Conservation (phyloP, 2,329 filamentous ascomycete species). For the Fusarium tricinctum region DNA sequence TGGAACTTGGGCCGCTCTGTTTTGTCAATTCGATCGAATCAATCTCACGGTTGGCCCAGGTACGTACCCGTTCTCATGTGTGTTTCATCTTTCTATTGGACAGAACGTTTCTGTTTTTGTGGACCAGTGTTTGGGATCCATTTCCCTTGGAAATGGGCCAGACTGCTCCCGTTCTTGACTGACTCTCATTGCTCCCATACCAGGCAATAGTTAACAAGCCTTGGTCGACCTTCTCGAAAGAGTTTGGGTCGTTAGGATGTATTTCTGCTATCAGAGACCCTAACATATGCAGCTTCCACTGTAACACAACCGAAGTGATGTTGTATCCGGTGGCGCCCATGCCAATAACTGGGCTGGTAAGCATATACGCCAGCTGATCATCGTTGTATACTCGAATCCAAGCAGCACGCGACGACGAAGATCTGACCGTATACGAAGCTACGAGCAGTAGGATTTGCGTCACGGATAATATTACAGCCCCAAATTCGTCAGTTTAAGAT, state of each 20-base stretch:
- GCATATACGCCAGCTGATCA: not conserved
- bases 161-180: not conserved
- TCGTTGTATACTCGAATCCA: conserved; percentile 17
- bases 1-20: conserved; percentile 21
- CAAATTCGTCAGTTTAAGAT: not conserved
- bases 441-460: not conserved
- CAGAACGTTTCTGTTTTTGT: conserved; percentile 23
- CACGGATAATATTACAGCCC: not conserved
- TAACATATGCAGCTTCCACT: conserved; percentile 1
- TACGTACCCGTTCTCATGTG: not conserved
- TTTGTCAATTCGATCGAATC: conserved; percentile 42
- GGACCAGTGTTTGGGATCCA: conserved; percentile 13
- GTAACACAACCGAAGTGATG: conserved; percentile 1
- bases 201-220: not conserved
- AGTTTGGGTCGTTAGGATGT: conserved; percentile 12
- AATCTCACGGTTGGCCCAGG: conserved; percentile 8
- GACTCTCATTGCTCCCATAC: conserved; percentile 3
- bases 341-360: conserved; percentile 16
- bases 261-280: conserved; percentile 7
- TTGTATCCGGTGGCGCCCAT: conserved; percentile 19
- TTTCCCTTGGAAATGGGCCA: conserved; percentile 7
- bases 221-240: conserved; percentile 20
- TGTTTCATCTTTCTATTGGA: conserved; percentile 30
- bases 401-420: conserved; percentile 1
- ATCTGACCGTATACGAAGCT: not conserved